Evolutionary conservation across 192 early-diverging fungal species (phyloP), one percentile per base, ranked within the genome.

Genomic region (Backusella liffmaniae): DNA sequence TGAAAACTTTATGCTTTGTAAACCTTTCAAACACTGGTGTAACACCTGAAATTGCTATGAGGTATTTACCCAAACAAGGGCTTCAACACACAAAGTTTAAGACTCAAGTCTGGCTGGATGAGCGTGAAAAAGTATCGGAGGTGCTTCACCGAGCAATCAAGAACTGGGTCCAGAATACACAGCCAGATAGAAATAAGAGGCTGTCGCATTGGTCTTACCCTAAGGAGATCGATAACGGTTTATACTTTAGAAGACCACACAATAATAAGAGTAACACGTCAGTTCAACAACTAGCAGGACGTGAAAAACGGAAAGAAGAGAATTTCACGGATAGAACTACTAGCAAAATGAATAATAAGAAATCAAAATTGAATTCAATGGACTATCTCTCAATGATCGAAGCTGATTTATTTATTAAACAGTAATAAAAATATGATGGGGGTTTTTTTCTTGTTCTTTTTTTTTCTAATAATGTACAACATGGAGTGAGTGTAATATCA

Each of bases 401-500:
- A 62, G 56, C 56, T 26, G 56, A 62, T 4, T 62, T 62, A 29
- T 12, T 26, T 62, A 62, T 62, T 8, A 62, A 62, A 62, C 37
- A 39, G 10, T 62, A 62, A 62, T 62, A 62, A 59, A 59, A 59
- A 5, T 59, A 56, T 6, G 5, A 53, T 59, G n/a, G 32, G n/a
- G 2, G 1, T 53, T 6, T 53, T 21, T 21, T 4, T 7, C 7
- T 53, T 53, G 12, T 15, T 21, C 3, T 59, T 29, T 8, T 29
- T 26, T 29, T 26, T 62, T 62, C 49, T 79, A 83, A 35, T 73
- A 77, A 67, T 83, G 82, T 21, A 78, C 82, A 13, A 86, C 83
- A 12, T 67, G 39, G 29, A 42, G 79, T 4, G 86, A 79, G 51
- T 81, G 82, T 62, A 88, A 67, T 12, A 76, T 73, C 73, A 89